A percentile compares a stretch with the other conserved stretches of the same genome.
phyloP scores from a whole-genome alignment of 441 rosid species.

The Aleurites moluccanus region DNA sequence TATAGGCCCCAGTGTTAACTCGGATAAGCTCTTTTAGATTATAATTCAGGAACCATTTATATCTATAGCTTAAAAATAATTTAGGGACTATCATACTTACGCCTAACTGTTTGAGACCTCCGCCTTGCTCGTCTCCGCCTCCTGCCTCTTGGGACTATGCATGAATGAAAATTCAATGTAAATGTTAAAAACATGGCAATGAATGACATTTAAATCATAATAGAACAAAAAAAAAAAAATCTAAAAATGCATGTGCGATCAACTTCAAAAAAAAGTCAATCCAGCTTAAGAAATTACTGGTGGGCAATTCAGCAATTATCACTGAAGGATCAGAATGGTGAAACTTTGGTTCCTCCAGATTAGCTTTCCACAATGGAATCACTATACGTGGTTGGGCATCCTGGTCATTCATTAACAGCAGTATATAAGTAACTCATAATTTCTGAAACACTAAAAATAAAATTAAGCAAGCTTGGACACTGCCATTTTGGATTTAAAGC shows the following conservation, averaged over 20 bases:
- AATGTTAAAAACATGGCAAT: conserved; percentile 29
- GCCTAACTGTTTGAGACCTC: conserved; percentile 66
- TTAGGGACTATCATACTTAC: conserved; percentile 60
- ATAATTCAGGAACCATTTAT: conserved; percentile 2
- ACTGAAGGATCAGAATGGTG: conserved; percentile 75
- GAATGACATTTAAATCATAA: conserved; percentile 14
- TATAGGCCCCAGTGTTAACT: neutral
- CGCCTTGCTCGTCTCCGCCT: conserved; percentile 70
- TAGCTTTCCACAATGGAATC: conserved; percentile 83
- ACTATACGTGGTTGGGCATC: conserved; percentile 77
- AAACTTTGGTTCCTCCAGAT: conserved; percentile 72
- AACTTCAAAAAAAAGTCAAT: conserved; percentile 24
- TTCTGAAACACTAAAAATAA: neutral
- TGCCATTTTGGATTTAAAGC: neutral
- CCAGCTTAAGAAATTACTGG: conserved; percentile 56
- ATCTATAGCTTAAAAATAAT: conserved; percentile 29
- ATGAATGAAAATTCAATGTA: conserved; percentile 52
- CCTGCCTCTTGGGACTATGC: conserved; percentile 78
- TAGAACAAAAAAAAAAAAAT: neutral
- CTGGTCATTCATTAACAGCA: conserved; percentile 42
- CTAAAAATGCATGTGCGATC: conserved; percentile 5
- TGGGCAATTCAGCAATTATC: conserved; percentile 58
- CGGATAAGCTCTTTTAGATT: conserved; percentile 1
- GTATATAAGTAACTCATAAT: conserved; percentile 16
- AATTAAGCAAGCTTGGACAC: neutral